Conservation (phyloP, 2,329 filamentous ascomycete genomes). For the Aspergillus pseudoglaucus region DNA sequence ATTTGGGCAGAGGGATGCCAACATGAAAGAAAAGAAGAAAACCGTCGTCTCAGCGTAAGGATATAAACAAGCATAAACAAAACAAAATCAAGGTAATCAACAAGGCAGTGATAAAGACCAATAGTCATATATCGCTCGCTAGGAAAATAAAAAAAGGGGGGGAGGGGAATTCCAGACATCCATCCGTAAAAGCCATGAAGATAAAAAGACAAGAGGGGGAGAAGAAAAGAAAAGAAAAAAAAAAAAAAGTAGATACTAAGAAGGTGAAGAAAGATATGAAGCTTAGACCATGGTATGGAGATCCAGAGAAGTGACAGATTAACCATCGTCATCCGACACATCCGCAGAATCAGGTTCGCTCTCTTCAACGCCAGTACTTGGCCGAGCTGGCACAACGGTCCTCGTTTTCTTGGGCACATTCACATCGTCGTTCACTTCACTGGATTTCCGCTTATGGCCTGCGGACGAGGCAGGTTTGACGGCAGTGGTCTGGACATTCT, state of each 20-base stretch:
- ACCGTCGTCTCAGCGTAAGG: conserved; percentile 20
- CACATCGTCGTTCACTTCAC: conserved; percentile 37
- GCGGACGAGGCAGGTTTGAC: conserved; percentile 26
- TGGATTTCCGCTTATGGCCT: conserved; percentile 48
- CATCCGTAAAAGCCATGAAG: conserved; percentile 24
- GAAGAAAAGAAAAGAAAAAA: not conserved
- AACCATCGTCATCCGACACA: conserved; percentile 47
- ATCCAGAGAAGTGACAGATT: not conserved
- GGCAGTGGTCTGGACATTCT: conserved; percentile 22
- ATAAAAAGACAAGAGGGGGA: not conserved
- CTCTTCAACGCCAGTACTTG: conserved; percentile 45
- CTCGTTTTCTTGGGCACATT: conserved; percentile 47
- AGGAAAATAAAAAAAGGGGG: conserved; percentile 11
- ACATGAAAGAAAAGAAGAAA: conserved; percentile 12
- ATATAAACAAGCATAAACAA: conserved; percentile 24
- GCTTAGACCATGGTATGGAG: conserved; percentile 5
- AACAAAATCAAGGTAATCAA: conserved; percentile 8
- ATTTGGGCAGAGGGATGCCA: conserved; percentile 9
- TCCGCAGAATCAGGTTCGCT: conserved; percentile 45
- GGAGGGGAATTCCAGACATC: conserved; percentile 17
- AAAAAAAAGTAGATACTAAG: conserved; percentile 13
- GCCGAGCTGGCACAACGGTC: conserved; percentile 28
- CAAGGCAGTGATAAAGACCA: conserved; percentile 11
- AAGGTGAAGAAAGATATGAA: conserved; percentile 5
- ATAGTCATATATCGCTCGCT: conserved; percentile 32